phyloP scores from a whole-genome alignment of 2,329 filamentous ascomycete species.

The Juglanconis sp. region DNA sequence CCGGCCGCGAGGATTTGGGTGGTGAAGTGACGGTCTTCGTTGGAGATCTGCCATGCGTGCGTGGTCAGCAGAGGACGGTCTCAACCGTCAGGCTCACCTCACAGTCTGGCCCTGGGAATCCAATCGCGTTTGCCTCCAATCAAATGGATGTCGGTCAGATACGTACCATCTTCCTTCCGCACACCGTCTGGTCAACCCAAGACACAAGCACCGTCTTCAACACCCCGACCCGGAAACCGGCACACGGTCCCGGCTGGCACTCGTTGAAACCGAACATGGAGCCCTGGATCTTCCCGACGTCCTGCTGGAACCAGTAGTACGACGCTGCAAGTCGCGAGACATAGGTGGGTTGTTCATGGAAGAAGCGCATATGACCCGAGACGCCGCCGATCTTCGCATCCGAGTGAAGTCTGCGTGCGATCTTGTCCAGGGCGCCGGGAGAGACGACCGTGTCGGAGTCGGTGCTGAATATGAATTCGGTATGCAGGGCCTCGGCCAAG shows the following conservation, averaged over 20 bases:
- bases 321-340: neutral
- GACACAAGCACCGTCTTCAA: neutral
- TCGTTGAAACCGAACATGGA: neutral
- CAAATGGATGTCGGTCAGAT: too few relatives aligned
- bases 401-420: neutral
- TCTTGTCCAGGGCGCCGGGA: neutral
- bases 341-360: conserved; percentile 1
- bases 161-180: conserved; percentile 5
- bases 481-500: neutral
- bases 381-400: neutral
- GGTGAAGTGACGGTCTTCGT: conserved; percentile 7
- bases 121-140: too few relatives aligned
- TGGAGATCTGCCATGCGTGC: neutral
- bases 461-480: conserved; percentile 4
- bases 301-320: conserved; percentile 10
- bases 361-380: conserved; percentile 3
- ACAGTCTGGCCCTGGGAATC: neutral
- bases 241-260: conserved; percentile 1
- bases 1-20: neutral
- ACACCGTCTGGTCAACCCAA: neutral
- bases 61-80: too few relatives aligned
- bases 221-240: neutral
- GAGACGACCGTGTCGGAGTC: conserved; percentile 1
- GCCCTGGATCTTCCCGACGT: conserved; percentile 1
- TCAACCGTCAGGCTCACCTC: too few relatives aligned